Conservation (phyloP, 306 rosid genomes). For the Inga leiocalycina region DNA sequence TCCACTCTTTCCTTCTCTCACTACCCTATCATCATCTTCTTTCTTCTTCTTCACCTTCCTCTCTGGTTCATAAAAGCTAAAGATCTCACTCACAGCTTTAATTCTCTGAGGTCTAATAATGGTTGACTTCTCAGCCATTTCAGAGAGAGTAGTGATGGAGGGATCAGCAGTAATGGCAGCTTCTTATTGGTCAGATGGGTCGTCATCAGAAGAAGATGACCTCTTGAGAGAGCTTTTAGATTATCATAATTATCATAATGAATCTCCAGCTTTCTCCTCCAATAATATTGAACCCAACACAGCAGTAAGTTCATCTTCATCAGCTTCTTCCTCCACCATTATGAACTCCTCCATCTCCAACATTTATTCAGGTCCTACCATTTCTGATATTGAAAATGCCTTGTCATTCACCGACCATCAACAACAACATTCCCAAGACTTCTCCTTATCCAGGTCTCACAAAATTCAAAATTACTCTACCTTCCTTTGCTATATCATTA, state of each 20-base stretch:
- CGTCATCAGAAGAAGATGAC: constrained; percentile 69
- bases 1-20: constrained; percentile 56
- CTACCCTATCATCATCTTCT: constrained; percentile 24
- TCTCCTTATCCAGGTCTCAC: constrained; percentile 55
- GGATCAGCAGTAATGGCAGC: constrained; percentile 31
- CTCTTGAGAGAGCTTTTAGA: constrained; percentile 70
- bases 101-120: constrained; percentile 3
- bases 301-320: neutral
- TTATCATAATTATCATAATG: constrained; percentile 38
- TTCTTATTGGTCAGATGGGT: constrained; percentile 54
- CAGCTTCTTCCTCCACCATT: constrained; percentile 1
- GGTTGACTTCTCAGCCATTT: constrained; percentile 38
- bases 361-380: constrained; percentile 77
- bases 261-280: constrained; percentile 45
- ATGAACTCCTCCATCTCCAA: constrained; percentile 48
- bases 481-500: neutral
- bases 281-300: constrained; percentile 2
- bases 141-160: constrained; percentile 47
- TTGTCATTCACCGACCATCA: constrained; percentile 49
- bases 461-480: neutral
- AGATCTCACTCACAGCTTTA: neutral
- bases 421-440: constrained; percentile 43
- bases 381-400: constrained; percentile 72
- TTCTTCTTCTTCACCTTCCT: constrained; percentile 30
- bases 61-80: neutral